phyloP scores from a whole-genome alignment of 352 stramenopile genomes.

The Phytophthora niederhauseri region DNA sequence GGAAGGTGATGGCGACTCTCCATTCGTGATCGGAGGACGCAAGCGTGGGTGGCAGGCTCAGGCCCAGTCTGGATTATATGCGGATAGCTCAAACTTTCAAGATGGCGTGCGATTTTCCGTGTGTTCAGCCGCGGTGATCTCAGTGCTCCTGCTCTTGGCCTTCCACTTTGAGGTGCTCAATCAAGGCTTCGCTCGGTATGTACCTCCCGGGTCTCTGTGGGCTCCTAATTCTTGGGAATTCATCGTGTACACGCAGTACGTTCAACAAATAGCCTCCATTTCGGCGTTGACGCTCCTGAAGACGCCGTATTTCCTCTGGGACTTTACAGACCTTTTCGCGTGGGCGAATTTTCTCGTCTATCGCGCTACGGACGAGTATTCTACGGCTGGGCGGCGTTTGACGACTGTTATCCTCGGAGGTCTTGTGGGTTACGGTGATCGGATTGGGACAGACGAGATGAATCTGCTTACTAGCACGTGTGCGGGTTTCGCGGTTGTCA shows the following conservation, averaged over 20 bases:
- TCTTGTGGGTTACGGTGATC: conserved; percentile 55
- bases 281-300: conserved; percentile 63
- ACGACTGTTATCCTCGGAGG: conserved; percentile 51
- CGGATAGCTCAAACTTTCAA: conserved; percentile 41
- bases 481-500: conserved; percentile 40
- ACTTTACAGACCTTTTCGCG: conserved; percentile 65
- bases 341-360: conserved; percentile 63
- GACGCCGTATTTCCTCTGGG: conserved; percentile 58
- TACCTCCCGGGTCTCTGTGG: conserved; percentile 30
- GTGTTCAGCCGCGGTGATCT: conserved; percentile 48
- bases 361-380: conserved; percentile 15
- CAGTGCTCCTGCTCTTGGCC: conserved; percentile 42
- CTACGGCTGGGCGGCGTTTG: conserved; percentile 35
- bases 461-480: conserved; percentile 37
- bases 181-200: conserved; percentile 16
- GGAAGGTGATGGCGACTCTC: conserved; percentile 9
- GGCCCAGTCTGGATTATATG: conserved; percentile 39
- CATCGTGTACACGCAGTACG: conserved; percentile 48
- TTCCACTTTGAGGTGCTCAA: conserved; percentile 63
- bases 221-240: conserved; percentile 72
- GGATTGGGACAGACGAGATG: conserved; percentile 48
- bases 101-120: conserved; percentile 50
- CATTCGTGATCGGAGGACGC: conserved; percentile 48
- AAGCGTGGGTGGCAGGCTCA: conserved; percentile 40
- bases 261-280: conserved; percentile 59